These are phyloP conservation scores for Solanum tarapatanum DNA, from an alignment of 257 asterid species.

Conservation along the genomic window DNA sequence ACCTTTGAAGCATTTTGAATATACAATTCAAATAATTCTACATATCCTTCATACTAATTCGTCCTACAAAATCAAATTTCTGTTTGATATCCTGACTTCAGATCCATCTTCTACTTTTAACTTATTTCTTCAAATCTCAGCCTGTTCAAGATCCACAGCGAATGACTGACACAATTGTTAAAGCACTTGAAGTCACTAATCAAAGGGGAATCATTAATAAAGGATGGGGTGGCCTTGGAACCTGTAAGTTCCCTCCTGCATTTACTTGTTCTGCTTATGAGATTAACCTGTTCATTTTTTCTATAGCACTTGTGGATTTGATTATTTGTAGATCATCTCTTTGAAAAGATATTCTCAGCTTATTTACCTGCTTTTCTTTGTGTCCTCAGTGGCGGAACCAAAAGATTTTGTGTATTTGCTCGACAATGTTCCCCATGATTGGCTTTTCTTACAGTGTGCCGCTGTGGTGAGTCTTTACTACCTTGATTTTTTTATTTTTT, in stretches of 20 bases:
- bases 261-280: neutral
- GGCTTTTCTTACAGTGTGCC: constrained; percentile 75
- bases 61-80: neutral
- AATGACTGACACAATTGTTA: constrained; percentile 69
- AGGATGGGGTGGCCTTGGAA: constrained; percentile 98
- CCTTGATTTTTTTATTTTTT: neutral
- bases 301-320: neutral
- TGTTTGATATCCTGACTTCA: neutral
- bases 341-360: neutral
- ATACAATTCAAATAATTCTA: neutral
- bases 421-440: constrained; percentile 86
- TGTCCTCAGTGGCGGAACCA: constrained; percentile 52
- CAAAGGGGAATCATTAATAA: constrained; percentile 87
- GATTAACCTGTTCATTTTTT: neutral
- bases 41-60: neutral
- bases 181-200: constrained; percentile 65
- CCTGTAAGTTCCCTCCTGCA: constrained; percentile 25
- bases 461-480: constrained; percentile 54
- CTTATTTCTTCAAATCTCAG: constrained; percentile 28
- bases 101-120: neutral
- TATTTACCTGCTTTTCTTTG: neutral
- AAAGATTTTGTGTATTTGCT: constrained; percentile 58
- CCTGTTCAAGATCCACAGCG: constrained; percentile 77
- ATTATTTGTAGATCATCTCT: neutral
- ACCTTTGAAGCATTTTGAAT: neutral